phyloP scores from a whole-genome alignment of 2,329 filamentous ascomycete species.

The Nemania sp. region DNA sequence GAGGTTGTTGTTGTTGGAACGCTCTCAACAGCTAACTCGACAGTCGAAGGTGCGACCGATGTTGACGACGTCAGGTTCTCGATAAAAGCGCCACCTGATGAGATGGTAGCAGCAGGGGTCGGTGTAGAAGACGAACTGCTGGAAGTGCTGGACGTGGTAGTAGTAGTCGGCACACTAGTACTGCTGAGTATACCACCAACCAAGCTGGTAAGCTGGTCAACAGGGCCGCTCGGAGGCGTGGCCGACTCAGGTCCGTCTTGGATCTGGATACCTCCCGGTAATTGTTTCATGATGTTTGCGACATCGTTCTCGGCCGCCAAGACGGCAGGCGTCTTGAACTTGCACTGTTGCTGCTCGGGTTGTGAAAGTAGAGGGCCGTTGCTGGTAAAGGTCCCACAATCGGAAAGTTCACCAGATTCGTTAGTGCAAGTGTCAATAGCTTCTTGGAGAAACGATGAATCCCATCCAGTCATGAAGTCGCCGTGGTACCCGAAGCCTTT shows the following conservation, averaged over 20 bases:
- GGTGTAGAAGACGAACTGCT: constrained; percentile 23
- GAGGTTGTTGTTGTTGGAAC: constrained; percentile 26
- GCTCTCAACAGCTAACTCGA: constrained; percentile 18
- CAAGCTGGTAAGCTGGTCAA: constrained; percentile 28
- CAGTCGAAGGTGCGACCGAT: constrained; percentile 3
- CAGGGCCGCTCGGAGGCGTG: constrained; percentile 23
- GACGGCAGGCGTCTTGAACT: constrained; percentile 58
- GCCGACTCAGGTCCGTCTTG: constrained; percentile 37
- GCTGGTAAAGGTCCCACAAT: constrained; percentile 72
- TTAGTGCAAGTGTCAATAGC: constrained; percentile 79
- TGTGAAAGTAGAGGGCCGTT: constrained; percentile 58
- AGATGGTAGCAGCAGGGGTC: constrained; percentile 32
- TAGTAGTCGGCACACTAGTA: constrained; percentile 22
- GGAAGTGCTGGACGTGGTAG: constrained; percentile 6
- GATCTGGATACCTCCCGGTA: constrained; percentile 68
- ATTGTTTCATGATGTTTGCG: constrained; percentile 46
- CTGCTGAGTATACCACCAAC: constrained; percentile 26
- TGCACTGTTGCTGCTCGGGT: constrained; percentile 59
- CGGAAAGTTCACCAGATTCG: constrained; percentile 66
- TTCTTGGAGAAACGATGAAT: constrained; percentile 66
- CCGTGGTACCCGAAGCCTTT: constrained; percentile 74
- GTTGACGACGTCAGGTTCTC: constrained; percentile 21
- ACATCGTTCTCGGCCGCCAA: constrained; percentile 60
- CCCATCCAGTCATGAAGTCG: constrained; percentile 83
- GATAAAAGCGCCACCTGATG: constrained; percentile 40